Evolutionary conservation across 306 rosid genomes (phyloP).

Genomic region (Prunus davidiana): DNA sequence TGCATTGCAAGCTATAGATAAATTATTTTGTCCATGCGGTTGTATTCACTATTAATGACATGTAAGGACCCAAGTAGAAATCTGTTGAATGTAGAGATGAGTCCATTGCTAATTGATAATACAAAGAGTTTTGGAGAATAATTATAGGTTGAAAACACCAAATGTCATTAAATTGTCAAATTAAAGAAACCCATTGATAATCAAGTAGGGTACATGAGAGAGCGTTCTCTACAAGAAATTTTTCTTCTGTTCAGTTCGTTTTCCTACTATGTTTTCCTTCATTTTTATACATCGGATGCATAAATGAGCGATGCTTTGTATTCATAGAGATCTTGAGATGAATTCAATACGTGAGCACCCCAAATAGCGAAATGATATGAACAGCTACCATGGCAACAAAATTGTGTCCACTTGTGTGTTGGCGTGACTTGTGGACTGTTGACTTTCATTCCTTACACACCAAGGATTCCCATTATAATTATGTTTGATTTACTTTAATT

Average conservation of each 20-base stretch:
- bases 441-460: no score
- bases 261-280: constrained; percentile 1
- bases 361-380: neutral
- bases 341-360: neutral
- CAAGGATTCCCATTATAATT: no score
- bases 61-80: neutral
- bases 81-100: neutral
- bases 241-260: neutral
- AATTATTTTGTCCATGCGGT: neutral
- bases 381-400: no score
- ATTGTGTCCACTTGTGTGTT: no score
- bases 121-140: neutral
- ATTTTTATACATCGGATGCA: neutral
- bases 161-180: neutral
- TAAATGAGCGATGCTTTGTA: constrained; percentile 1
- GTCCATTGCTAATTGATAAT: neutral
- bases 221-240: neutral
- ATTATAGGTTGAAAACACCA: neutral
- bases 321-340: neutral
- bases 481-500: no score
- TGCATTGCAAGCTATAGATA: neutral
- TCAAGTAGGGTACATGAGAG: neutral
- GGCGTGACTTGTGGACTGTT: no score
- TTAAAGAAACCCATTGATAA: constrained; percentile 2
- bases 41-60: neutral